Percentiles rank a stretch among this genome's conserved stretches.
phyloP scores from a whole-genome alignment of 2,329 filamentous ascomycete species.

The Calonectria pseudoreteaudii region DNA sequence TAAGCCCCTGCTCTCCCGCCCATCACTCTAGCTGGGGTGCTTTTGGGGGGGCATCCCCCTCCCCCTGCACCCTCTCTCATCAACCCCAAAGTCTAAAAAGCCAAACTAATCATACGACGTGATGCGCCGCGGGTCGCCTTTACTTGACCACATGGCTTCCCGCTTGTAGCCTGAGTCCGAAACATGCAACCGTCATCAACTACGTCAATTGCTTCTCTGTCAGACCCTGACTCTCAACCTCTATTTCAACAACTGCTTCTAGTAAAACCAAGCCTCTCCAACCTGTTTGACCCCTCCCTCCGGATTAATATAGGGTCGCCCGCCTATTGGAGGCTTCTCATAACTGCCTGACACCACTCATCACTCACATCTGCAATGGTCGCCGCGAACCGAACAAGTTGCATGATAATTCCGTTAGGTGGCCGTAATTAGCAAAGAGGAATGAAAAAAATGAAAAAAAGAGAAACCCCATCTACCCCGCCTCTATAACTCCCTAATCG shows the following conservation, averaged over 20 bases:
- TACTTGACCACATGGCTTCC: background rate
- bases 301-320: background rate
- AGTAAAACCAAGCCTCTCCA: background rate
- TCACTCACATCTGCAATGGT: conserved; percentile 1
- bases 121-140: background rate
- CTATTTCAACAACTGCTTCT: background rate
- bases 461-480: background rate
- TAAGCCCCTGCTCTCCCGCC: background rate
- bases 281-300: background rate
- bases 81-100: background rate
- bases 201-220: background rate
- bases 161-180: background rate
- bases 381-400: background rate
- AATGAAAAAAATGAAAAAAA: background rate
- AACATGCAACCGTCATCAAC: background rate
- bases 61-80: background rate
- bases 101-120: background rate
- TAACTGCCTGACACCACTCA: background rate
- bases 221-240: background rate
- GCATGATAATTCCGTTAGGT: background rate
- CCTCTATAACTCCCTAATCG: background rate
- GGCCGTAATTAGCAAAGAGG: background rate
- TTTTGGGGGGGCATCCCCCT: background rate
- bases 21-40: background rate
- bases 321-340: conserved; percentile 25